Conservation (phyloP, 345 rosid species). For the Limnanthes douglasii region DNA sequence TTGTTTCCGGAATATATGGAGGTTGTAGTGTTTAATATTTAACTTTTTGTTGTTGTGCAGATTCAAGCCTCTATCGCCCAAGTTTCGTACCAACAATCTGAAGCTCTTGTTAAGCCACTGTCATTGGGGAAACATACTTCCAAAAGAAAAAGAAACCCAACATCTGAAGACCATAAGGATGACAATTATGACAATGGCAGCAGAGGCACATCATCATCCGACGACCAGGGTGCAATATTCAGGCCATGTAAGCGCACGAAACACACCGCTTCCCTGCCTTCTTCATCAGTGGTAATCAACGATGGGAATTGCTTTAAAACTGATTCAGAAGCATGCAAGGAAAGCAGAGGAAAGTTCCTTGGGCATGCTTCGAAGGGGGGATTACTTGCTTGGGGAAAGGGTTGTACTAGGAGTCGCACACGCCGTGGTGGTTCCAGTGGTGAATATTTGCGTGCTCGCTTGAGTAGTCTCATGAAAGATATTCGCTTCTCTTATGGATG, state of each 20-base stretch:
- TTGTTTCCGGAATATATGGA: no score
- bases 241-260: conserved; percentile 39
- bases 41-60: conserved; percentile 21
- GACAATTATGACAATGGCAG: conserved; percentile 35
- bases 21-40: conserved; percentile 3
- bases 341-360: no score
- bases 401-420: no score
- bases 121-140: conserved; percentile 43
- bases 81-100: conserved; percentile 64
- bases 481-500: no score
- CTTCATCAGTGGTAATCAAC: conserved; percentile 38
- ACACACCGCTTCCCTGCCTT: conserved; percentile 31
- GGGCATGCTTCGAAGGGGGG: no score
- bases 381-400: no score
- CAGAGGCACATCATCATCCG: conserved; percentile 72
- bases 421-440: no score
- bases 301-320: conserved; percentile 33
- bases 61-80: conserved; percentile 92
- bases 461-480: no score
- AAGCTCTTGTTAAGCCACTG: conserved; percentile 55
- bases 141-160: conserved; percentile 47
- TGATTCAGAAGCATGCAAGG: conserved; percentile 41
- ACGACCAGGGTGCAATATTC: conserved; percentile 37
- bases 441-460: no score
- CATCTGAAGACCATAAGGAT: conserved; percentile 56